A percentile compares a stretch with the other conserved stretches of the same genome.
Evolutionary conservation across 179 eudicot species (phyloP).

Genomic region (Silene noctiflora): DNA sequence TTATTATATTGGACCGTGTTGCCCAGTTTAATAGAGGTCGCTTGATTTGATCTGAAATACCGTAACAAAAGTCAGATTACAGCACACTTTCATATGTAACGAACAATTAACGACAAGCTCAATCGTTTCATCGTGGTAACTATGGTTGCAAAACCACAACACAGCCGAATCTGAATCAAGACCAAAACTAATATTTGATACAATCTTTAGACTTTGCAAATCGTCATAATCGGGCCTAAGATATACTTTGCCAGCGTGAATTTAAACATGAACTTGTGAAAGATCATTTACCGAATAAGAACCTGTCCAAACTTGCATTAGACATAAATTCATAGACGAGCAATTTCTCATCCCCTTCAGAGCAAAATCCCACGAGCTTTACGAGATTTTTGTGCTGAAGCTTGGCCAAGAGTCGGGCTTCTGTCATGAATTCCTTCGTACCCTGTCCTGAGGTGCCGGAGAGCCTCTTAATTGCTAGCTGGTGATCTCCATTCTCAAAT

Average conservation of each 20-base stretch:
- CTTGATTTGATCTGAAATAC: constrained; percentile 22
- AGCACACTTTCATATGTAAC: not conserved
- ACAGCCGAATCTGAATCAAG: no score
- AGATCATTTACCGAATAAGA: constrained; percentile 19
- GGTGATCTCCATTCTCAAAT: constrained; percentile 6
- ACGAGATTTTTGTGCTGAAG: constrained; percentile 35
- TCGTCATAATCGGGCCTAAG: no score
- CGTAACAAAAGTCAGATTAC: not conserved
- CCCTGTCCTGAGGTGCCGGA: constrained; percentile 28
- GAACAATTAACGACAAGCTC: no score
- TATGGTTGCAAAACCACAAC: no score
- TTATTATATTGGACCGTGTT: constrained; percentile 26
- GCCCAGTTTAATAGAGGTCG: constrained; percentile 24
- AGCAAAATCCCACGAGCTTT: constrained; percentile 26
- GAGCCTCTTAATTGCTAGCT: constrained; percentile 27
- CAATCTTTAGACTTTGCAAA: no score
- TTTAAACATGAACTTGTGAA: not conserved
- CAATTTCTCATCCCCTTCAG: constrained; percentile 22
- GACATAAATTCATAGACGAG: constrained; percentile 30
- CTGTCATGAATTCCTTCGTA: constrained; percentile 28
- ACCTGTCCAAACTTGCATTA: constrained; percentile 19
- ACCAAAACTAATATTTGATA: no score
- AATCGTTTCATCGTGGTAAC: no score
- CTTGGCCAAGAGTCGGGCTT: constrained; percentile 26
- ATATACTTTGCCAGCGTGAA: not conserved